Evolutionary conservation across 371 early-diverging fungal genomes (phyloP), one percentile per base, ranked within the genome.

Genomic region (Mortierella sp.): DNA sequence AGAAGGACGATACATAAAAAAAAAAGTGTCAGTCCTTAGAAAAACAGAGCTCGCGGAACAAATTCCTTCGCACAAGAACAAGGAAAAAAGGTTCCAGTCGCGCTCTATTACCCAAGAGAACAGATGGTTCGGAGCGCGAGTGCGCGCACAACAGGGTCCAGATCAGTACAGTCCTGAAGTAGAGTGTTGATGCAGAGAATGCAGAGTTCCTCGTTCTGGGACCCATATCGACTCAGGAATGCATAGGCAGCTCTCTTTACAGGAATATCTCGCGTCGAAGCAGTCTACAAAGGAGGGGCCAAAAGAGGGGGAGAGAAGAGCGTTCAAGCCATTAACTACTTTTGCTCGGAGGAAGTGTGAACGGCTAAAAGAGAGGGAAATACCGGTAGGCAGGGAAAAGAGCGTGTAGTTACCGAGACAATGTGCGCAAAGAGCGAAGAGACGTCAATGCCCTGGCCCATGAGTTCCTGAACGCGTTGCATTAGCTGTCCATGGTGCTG

Each of bases 401-500:
- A n/a, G n/a, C n/a, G n/a, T n/a, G n/a, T n/a, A n/a, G 2, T 43
- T 48, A 77, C 77, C 72, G 77, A 77, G 48, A 77, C 72, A 26
- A 77, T 55, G 63, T 53, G 47, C 29, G 72, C 48, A 47, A 77
- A 77, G 46, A 72, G 56, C 7, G 72, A 68, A 7, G 77, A 77
- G 50, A 72, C 77, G 44, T 77, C 77, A 18, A 72, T 58, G 30
- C 77, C 77, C 45, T 77, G 77, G 18, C 77, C 77, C 72, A 77
- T 72, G 50, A 77, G 77, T 18, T 72, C 77, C 46, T 77, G 77
- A 2, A 77, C 72, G 19, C 77, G 77, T 21, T 69, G 77, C 46
- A 72, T 61, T 6, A 72, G 58, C 29, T 65, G 63, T n/a, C 62
- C 68, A 19, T 76, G 76, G 30, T 57, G 60, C 12, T 50, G 44